phyloP scores from a whole-genome alignment of 2,329 filamentous ascomycete species.

The Septoria linicola region DNA sequence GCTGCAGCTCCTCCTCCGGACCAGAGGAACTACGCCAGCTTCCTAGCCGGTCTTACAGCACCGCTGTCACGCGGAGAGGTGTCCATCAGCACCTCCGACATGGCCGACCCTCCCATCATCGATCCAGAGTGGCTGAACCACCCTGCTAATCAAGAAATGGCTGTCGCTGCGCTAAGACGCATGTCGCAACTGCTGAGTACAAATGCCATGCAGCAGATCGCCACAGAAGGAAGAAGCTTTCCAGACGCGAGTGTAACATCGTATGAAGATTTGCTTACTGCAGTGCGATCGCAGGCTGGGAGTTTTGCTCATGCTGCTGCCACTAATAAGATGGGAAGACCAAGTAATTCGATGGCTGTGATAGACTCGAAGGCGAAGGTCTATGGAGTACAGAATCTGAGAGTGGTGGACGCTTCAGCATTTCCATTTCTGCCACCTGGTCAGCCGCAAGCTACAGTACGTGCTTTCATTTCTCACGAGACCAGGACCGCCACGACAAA shows the following conservation, averaged over 20 bases:
- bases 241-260: conserved; percentile 20
- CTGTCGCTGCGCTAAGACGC: conserved; percentile 37
- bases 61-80: conserved; percentile 40
- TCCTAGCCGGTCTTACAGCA: conserved; percentile 34
- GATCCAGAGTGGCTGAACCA: conserved; percentile 41
- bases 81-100: conserved; percentile 34
- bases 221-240: conserved; percentile 21
- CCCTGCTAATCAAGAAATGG: conserved; percentile 36
- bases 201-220: conserved; percentile 28
- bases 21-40: conserved; percentile 36
- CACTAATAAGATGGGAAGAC: conserved; percentile 19
- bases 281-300: conserved; percentile 3
- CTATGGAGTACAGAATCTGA: conserved; percentile 22
- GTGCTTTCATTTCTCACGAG: too few species aligned
- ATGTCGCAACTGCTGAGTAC: conserved; percentile 33
- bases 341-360: conserved; percentile 20
- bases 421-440: conserved; percentile 29
- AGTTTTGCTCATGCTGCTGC: conserved; percentile 16
- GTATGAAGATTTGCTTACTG: conserved; percentile 12
- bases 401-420: conserved; percentile 28
- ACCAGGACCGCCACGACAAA: too few species aligned
- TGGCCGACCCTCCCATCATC: conserved; percentile 34
- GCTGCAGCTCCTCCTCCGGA: conserved; percentile 20
- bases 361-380: conserved; percentile 24
- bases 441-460: conserved; percentile 28